Conservation (phyloP, 2,329 filamentous ascomycete species). For the Aspergillus udagawae region DNA sequence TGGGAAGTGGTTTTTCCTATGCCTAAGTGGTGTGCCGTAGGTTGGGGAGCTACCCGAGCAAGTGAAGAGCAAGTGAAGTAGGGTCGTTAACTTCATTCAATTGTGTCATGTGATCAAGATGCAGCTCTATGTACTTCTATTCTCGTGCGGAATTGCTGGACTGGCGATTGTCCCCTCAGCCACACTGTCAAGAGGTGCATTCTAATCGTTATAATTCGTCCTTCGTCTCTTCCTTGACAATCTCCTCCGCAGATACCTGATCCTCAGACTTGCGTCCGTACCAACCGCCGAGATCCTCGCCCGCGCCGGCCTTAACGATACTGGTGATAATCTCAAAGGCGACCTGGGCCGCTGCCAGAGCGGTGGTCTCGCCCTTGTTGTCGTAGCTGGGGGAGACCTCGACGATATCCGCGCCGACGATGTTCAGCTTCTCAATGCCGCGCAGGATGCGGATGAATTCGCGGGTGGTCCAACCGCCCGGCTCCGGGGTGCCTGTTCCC, state of each 20-base stretch:
- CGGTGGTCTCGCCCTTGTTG: constrained; percentile 72
- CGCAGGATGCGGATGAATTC: constrained; percentile 81
- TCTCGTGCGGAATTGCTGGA: not conserved
- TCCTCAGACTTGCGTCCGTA: constrained; percentile 27
- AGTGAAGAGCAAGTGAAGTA: no score
- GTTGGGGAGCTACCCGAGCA: no score
- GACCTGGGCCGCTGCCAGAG: constrained; percentile 77
- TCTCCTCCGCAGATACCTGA: constrained; percentile 19
- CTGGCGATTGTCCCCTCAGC: not conserved
- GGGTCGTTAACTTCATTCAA: not conserved
- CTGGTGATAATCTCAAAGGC: constrained; percentile 78
- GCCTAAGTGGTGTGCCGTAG: not conserved
- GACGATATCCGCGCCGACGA: constrained; percentile 86
- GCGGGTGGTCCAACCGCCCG: constrained; percentile 84
- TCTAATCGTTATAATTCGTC: constrained; percentile 26
- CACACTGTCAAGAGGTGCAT: not conserved
- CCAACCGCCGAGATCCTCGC: constrained; percentile 38
- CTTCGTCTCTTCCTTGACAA: constrained; percentile 18
- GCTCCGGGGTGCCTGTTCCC: constrained; percentile 83
- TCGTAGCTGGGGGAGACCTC: constrained; percentile 87
- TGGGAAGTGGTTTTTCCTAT: not conserved
- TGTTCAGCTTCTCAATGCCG: constrained; percentile 74
- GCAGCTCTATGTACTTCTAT: not conserved
- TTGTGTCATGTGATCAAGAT: not conserved
- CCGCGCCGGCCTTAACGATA: constrained; percentile 44